Conservation (phyloP, 164 flowering plant species). For the Brasenia schreberi region DNA sequence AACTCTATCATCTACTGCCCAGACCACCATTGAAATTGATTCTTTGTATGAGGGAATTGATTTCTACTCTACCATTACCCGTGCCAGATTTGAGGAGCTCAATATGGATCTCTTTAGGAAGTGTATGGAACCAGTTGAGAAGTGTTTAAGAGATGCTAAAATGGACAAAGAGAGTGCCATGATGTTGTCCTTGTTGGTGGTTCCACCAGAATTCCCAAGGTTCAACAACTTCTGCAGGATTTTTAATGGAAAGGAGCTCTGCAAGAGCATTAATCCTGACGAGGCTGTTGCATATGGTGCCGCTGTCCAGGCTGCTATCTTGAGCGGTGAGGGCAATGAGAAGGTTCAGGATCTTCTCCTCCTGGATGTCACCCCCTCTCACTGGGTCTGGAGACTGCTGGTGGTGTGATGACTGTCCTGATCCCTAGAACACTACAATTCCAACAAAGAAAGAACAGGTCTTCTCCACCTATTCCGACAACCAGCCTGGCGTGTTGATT, state of each 20-base stretch:
- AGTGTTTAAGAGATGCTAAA: slow-evolving; percentile 69
- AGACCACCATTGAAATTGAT: slow-evolving; percentile 55
- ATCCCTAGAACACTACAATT: slow-evolving; percentile 50
- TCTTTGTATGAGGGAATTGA: slow-evolving; percentile 56
- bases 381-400: slow-evolving; percentile 54
- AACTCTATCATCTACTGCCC: slow-evolving; percentile 57
- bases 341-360: slow-evolving; percentile 59
- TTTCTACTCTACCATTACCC: slow-evolving; percentile 57
- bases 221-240: slow-evolving; percentile 55
- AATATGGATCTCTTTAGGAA: slow-evolving; percentile 69
- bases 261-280: slow-evolving; percentile 69
- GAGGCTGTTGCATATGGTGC: slow-evolving; percentile 83
- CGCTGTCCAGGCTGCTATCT: slow-evolving; percentile 67
- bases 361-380: slow-evolving; percentile 57
- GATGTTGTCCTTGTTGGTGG: slow-evolving; percentile 66
- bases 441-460: slow-evolving; percentile 65
- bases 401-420: slow-evolving; percentile 60
- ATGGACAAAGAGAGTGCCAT: slow-evolving; percentile 62
- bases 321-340: slow-evolving; percentile 66
- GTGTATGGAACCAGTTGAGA: slow-evolving; percentile 76
- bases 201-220: slow-evolving; percentile 65
- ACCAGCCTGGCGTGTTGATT: slow-evolving; percentile 65
- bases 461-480: slow-evolving; percentile 60
- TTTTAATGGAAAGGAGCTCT: slow-evolving; percentile 68
- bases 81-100: slow-evolving; percentile 52